These are phyloP conservation scores for Ascodesmis nigricans DNA, from an alignment of 495 filamentous ascomycete species.

Conservation along the genomic window DNA sequence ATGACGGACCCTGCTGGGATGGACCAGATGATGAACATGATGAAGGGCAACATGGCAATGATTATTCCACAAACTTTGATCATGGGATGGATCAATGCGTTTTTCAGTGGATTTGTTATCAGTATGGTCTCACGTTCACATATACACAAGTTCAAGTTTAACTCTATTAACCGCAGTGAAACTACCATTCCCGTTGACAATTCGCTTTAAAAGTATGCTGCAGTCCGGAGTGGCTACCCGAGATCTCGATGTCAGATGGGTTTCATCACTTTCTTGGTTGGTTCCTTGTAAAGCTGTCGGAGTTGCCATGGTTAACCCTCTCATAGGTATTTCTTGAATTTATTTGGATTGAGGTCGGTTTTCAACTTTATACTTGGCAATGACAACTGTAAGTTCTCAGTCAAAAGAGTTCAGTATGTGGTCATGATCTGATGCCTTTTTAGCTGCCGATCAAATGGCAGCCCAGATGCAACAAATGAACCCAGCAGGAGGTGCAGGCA, in stretches of 20 bases:
- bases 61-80: slow-evolving; percentile 97
- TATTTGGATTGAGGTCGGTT: slow-evolving; percentile 91
- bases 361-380: slow-evolving; percentile 92
- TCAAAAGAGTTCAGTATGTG: slow-evolving; percentile 5
- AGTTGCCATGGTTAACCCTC: no score
- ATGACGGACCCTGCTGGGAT: slow-evolving; percentile 94
- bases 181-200: slow-evolving; percentile 91
- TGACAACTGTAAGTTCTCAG: slow-evolving; percentile 54
- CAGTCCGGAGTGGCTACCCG: slow-evolving; percentile 88
- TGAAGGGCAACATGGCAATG: slow-evolving; percentile 99
- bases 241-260: slow-evolving; percentile 93
- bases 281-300: no score
- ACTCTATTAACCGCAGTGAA: slow-evolving; percentile 40
- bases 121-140: slow-evolving; percentile 34
- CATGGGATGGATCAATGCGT: slow-evolving; percentile 99
- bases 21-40: slow-evolving; percentile 99
- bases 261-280: slow-evolving; percentile 81
- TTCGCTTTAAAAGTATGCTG: slow-evolving; percentile 97
- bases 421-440: slow-evolving; percentile 6
- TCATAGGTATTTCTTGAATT: slow-evolving; percentile 60
- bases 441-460: slow-evolving; percentile 84
- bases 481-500: slow-evolving; percentile 39
- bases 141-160: neutral
- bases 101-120: slow-evolving; percentile 94
- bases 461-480: slow-evolving; percentile 79